Evolutionary conservation across 805 yeast species (phyloP).

Genomic region (Brettanomyces sp.): DNA sequence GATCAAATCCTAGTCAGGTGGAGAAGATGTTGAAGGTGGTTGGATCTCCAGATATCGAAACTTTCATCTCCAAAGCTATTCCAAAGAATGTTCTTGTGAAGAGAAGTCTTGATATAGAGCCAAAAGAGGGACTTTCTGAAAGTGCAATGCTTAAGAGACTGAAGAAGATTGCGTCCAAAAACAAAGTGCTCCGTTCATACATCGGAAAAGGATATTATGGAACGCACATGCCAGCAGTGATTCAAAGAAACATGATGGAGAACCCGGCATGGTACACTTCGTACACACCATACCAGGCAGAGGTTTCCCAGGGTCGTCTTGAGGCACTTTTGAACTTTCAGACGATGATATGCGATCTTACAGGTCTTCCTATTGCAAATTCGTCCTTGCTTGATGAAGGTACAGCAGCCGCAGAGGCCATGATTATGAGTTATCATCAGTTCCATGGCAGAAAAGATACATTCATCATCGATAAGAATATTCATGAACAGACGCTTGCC

Average conservation of each 20-base stretch:
- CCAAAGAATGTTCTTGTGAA: slow-evolving; percentile 68
- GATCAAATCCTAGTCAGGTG: slow-evolving; percentile 62
- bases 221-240: slow-evolving; percentile 81
- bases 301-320: slow-evolving; percentile 92
- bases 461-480: slow-evolving; percentile 64
- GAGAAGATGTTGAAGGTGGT: slow-evolving; percentile 54
- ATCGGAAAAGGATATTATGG: slow-evolving; percentile 96
- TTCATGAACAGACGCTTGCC: slow-evolving; percentile 79
- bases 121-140: slow-evolving; percentile 71
- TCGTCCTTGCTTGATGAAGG: slow-evolving; percentile 95
- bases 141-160: slow-evolving; percentile 67
- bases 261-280: slow-evolving; percentile 98
- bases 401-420: slow-evolving; percentile 95
- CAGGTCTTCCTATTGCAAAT: slow-evolving; percentile 92
- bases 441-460: slow-evolving; percentile 55
- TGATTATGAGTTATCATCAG: slow-evolving; percentile 70
- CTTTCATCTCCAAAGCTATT: slow-evolving; percentile 63
- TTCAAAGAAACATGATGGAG: slow-evolving; percentile 85
- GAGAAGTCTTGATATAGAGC: slow-evolving; percentile 58
- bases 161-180: slow-evolving; percentile 61
- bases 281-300: slow-evolving; percentile 98
- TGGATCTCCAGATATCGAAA: slow-evolving; percentile 58
- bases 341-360: slow-evolving; percentile 81
- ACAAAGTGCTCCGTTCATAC: slow-evolving; percentile 61
- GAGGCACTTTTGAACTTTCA: slow-evolving; percentile 87